Conservation (phyloP, 2,329 filamentous ascomycete genomes). For the Xylaria sp. region DNA sequence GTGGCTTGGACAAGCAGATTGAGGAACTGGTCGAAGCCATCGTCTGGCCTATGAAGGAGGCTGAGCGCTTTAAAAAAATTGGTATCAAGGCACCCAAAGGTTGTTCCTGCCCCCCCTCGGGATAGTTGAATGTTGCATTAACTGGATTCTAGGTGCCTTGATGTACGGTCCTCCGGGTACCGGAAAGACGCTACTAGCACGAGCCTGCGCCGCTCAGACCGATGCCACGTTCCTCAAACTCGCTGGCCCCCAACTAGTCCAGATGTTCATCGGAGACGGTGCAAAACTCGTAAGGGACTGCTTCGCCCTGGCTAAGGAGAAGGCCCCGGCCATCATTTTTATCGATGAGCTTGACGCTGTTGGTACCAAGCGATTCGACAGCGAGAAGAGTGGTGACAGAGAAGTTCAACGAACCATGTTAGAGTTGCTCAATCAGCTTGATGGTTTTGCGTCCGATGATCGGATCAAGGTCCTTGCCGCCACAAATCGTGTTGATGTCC, state of each 20-base stretch:
- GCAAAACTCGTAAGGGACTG: constrained; percentile 97
- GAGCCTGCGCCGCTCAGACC: constrained; percentile 96
- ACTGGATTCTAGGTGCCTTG: constrained; percentile 74
- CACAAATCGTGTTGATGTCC: constrained; percentile 92
- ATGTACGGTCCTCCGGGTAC: constrained; percentile 98
- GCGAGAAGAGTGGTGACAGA: constrained; percentile 95
- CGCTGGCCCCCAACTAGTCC: constrained; percentile 94
- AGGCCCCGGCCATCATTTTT: constrained; percentile 98
- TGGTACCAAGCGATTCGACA: constrained; percentile 99
- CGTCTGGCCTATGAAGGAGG: constrained; percentile 99
- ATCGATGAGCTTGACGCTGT: constrained; percentile 98
- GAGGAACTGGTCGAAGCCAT: constrained; percentile 98
- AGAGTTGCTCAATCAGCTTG: constrained; percentile 97
- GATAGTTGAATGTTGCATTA: constrained; percentile 25
- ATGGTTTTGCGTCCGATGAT: constrained; percentile 96
- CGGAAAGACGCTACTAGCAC: constrained; percentile 89
- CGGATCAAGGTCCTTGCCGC: constrained; percentile 96
- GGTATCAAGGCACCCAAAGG: constrained; percentile 99
- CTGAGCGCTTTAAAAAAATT: constrained; percentile 99
- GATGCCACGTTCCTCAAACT: constrained; percentile 99
- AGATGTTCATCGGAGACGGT: constrained; percentile 99
- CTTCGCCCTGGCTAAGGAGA: constrained; percentile 97
- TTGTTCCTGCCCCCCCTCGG: constrained; percentile 55
- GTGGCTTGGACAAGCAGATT: constrained; percentile 98
- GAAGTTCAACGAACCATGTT: constrained; percentile 99